Conservation (phyloP, 345 rosid genomes). For the Aurinia saxatilis region DNA sequence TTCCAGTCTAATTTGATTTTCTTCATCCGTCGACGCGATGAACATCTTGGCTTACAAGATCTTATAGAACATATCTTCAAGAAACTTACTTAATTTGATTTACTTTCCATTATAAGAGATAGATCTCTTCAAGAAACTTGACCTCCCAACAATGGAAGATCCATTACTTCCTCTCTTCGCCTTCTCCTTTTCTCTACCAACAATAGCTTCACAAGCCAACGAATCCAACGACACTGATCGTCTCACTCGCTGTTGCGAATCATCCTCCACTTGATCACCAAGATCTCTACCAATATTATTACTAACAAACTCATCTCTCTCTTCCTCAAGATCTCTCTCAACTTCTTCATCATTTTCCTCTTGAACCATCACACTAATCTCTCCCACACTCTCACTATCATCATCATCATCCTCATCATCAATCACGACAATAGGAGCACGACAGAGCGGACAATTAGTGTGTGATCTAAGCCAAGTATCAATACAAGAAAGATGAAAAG, state of each 20-base stretch:
- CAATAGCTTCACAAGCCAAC: constrained; percentile 30
- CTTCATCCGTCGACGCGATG: background rate
- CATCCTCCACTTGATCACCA: background rate
- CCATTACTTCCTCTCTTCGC: constrained; percentile 29
- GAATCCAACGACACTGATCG: constrained; percentile 75
- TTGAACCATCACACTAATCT: constrained; percentile 11
- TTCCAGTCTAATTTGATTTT: background rate
- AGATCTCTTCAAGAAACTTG: constrained; percentile 51
- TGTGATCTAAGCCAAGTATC: constrained; percentile 77
- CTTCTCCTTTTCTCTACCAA: constrained; percentile 25
- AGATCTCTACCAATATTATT: constrained; percentile 13
- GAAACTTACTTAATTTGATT: background rate
- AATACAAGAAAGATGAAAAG: constrained; percentile 65
- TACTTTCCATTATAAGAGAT: constrained; percentile 54
- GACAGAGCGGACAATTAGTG: constrained; percentile 58
- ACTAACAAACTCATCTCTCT: constrained; percentile 15
- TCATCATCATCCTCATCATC: constrained; percentile 11
- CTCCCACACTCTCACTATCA: constrained; percentile 4
- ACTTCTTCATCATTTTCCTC: constrained; percentile 23
- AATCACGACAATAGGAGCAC: constrained; percentile 39
- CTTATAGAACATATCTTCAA: background rate
- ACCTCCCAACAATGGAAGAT: constrained; percentile 37
- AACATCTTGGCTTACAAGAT: background rate
- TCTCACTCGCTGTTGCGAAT: constrained; percentile 39
- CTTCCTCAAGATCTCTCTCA: constrained; percentile 9